Base-by-base conservation (phyloP, 192 early-diverging fungal genomes). In the Kickxella alabastrina region DNA sequence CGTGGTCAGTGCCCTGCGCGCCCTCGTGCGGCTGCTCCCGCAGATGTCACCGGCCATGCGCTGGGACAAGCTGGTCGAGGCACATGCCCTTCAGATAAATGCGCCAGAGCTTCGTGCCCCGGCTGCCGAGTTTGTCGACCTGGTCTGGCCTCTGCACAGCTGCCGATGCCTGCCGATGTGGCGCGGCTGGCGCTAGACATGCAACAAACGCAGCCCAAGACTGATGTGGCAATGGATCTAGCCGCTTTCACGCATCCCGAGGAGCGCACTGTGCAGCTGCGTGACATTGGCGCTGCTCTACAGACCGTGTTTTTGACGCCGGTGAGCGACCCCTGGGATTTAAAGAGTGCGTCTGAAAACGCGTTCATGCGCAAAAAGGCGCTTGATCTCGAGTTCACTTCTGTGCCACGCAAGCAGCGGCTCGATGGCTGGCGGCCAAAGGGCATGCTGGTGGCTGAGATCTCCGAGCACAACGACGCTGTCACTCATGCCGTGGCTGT, bases 1-100 rank as follows among this genome's bases (percentile, higher is more conserved):
- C 6, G 88, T 93, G 1, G 89, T 90, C 43, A 92, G 89, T 41
- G 92, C 91, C 2, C 64, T 98, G 10, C 87, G 84, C 47, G 82
- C 91, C 0, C 70, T 98, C 15, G 84, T 88, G 10, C 82, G 83
- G 27, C 77, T 98, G 7, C 49, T 66, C 14, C 70, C 70, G 41
- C 70, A 74, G 51, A 62, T 74, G 70, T 74, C 70, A 47, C 54
- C 51, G 6, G 70, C 70, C 21, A 74, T 74, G 70, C 52, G 60
- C 10, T 74, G 70, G 55, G 63, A 70, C 34, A 66, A 65, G 51
- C 65, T 78, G 22, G 65, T 71, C 13, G 60, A 67, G 57, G 68
- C 59, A 4, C 56, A 72, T 22, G 32, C 43, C 9, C 45, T 61
- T 5, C 40, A 38, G 6, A 17, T 29, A 18, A 18, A 26, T 13